Evolutionary conservation across 371 early-diverging fungal genomes (phyloP).

Genomic region (Mortierella sp.): DNA sequence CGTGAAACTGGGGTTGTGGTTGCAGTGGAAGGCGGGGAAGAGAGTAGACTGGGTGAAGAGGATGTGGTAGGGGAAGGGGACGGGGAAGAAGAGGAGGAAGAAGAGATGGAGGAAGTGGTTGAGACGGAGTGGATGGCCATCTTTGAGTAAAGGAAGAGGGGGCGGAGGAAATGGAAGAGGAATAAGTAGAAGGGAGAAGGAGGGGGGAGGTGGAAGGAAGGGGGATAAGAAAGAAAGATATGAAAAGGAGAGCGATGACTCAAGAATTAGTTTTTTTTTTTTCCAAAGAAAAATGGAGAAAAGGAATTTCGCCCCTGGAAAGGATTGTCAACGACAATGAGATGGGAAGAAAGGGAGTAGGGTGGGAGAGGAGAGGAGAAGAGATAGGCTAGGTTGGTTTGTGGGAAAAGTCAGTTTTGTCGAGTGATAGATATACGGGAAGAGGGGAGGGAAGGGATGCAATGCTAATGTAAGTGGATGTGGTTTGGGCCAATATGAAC

Average conservation of each 20-base stretch:
- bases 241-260: background rate
- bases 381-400: background rate
- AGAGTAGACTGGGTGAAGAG: constrained; percentile 36
- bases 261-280: background rate
- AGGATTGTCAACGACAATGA: constrained; percentile 1
- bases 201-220: background rate
- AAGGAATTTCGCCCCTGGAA: background rate
- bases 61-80: constrained; percentile 34
- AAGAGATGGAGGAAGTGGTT: constrained; percentile 10
- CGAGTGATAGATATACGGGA: too few species aligned
- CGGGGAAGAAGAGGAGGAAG: constrained; percentile 26
- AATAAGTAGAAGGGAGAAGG: background rate
- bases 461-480: too few species aligned
- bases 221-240: background rate
- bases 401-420: too few species aligned
- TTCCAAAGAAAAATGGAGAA: background rate
- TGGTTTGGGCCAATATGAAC: too few species aligned
- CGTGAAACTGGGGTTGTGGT: constrained; percentile 39
- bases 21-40: constrained; percentile 33
- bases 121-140: constrained; percentile 44
- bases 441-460: too few species aligned
- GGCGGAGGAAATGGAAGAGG: constrained; percentile 4
- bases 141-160: constrained; percentile 4
- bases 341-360: background rate
- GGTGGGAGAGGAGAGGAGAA: background rate